Base-by-base conservation (phyloP, 345 rosid species). In the Triadica sebifera region DNA sequence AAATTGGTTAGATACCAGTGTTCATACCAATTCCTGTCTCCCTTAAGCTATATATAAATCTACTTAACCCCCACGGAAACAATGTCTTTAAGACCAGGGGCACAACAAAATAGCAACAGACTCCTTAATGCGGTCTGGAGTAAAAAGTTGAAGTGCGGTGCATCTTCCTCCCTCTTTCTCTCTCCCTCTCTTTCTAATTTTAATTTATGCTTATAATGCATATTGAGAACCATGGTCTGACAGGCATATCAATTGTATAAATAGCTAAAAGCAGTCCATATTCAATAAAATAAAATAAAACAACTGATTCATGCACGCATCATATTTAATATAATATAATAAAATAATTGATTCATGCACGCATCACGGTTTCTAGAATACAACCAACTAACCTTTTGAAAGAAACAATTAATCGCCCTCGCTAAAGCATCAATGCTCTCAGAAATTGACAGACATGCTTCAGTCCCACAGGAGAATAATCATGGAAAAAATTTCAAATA, bases 401-500 rank as follows among this genome's bases (percentile, higher is more conserved):
- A 76, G 76, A 86, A 89, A 81, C 62, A 10, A 45, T 70, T 67
- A 71, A 91, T 81, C 15, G 78, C 89, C 20, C 77, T 79, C 71
- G 67, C 75, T 53, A 92, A 81, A 82, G 57, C 73, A 38, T 87
- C 90, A 65, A 61, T 45, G 59, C 87, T 83, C 79, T 81, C 97
- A 67, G 78, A 81, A 52, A 86, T 73, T 76, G 81, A 81, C 41
- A 94, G 69, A 71, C 76, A 82, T 57, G 87, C 90, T 83, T 92
- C 98, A 38, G 94, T 91, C 46, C 98, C 98, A 67, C 98, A 91
- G 85, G 57, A 80, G 75, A 29, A 9, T 9, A 78, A 43, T 38
- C 46, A 65, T 77, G 34, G 25, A 69, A 52, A 75, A 29, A 37
- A 34, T 69, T 37, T 51, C 46, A 65, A 52, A n/a, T 53, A 8